Conservation (phyloP, 257 asterid species). For the Ehretia macrophylla region DNA sequence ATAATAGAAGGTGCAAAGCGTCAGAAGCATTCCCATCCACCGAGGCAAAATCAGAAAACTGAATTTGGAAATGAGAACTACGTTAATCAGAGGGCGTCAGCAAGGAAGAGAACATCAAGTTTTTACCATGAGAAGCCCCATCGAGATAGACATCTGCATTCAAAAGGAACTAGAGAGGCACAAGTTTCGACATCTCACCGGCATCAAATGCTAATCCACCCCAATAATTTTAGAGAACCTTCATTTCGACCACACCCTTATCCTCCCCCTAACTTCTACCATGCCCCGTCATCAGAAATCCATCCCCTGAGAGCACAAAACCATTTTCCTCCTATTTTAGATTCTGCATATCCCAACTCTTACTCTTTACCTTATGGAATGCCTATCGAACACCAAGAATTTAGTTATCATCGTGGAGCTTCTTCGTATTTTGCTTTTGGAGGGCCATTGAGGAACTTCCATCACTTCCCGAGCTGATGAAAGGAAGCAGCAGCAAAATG, state of each 20-base stretch:
- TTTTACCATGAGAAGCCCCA: constrained; percentile 9
- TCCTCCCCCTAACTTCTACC: not conserved
- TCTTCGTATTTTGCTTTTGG: not conserved
- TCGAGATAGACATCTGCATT: constrained; percentile 14
- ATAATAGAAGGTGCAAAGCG: constrained; percentile 31
- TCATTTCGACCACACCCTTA: constrained; percentile 13
- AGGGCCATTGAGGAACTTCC: not conserved
- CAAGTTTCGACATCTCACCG: constrained; percentile 22
- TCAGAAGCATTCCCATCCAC: constrained; percentile 27
- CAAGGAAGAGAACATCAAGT: constrained; percentile 18
- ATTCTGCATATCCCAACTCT: not conserved
- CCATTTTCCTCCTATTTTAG: not conserved
- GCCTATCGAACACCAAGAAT: not conserved
- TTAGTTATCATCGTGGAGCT: not conserved
- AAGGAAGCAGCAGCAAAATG: not conserved
- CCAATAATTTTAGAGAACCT: constrained; percentile 23
- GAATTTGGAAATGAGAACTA: constrained; percentile 3
- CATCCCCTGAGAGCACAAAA: not conserved
- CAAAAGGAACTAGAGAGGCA: constrained; percentile 14
- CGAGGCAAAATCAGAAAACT: constrained; percentile 21
- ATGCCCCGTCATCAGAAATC: not conserved
- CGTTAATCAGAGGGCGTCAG: constrained; percentile 20
- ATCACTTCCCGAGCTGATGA: not conserved
- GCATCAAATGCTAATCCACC: constrained; percentile 18
- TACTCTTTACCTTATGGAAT: not conserved